Evolutionary conservation across 805 yeast species (phyloP).

Genomic region (Schwanniomyces polymorphus): DNA sequence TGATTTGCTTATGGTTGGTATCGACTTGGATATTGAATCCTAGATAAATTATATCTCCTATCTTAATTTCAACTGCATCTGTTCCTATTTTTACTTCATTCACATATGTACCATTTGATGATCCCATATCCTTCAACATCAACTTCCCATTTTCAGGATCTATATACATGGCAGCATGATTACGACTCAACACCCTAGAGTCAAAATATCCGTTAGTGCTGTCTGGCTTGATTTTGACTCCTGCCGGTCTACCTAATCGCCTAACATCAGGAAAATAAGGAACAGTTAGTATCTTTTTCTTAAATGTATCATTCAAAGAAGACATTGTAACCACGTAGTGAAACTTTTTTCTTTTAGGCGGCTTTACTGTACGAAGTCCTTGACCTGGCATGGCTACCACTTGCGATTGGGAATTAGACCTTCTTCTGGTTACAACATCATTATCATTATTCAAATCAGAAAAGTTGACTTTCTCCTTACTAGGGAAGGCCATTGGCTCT

Average conservation of each 20-base stretch:
- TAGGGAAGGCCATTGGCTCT: slow-evolving; percentile 1
- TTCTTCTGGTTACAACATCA: slow-evolving; percentile 18
- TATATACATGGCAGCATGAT: slow-evolving; percentile 88
- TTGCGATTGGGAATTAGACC: slow-evolving; percentile 45
- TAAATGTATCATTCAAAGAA: slow-evolving; percentile 81
- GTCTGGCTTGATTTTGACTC: slow-evolving; percentile 55
- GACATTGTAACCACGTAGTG: slow-evolving; percentile 66
- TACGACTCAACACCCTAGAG: slow-evolving; percentile 87
- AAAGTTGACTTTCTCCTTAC: slow-evolving; percentile 1
- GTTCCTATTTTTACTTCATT: slow-evolving; percentile 69
- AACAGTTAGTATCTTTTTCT: slow-evolving; percentile 71
- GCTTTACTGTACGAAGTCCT: slow-evolving; percentile 6
- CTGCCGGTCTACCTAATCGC: slow-evolving; percentile 88
- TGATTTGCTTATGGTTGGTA: slow-evolving; percentile 78
- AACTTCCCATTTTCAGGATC: slow-evolving; percentile 64
- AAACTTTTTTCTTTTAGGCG: slow-evolving; percentile 23
- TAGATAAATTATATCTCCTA: slow-evolving; percentile 87
- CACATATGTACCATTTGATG: slow-evolving; percentile 93
- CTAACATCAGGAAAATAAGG: slow-evolving; percentile 82
- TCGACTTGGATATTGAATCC: slow-evolving; percentile 84
- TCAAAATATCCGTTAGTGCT: slow-evolving; percentile 91
- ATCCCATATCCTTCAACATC: slow-evolving; percentile 80
- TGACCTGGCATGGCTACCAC: slow-evolving; percentile 25
- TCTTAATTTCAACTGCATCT: slow-evolving; percentile 61
- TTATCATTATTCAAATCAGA: neutral